These are phyloP conservation scores for Ambrosia hybrid DNA, from an alignment of 140 eudicot genomes.

Conservation along the genomic window DNA sequence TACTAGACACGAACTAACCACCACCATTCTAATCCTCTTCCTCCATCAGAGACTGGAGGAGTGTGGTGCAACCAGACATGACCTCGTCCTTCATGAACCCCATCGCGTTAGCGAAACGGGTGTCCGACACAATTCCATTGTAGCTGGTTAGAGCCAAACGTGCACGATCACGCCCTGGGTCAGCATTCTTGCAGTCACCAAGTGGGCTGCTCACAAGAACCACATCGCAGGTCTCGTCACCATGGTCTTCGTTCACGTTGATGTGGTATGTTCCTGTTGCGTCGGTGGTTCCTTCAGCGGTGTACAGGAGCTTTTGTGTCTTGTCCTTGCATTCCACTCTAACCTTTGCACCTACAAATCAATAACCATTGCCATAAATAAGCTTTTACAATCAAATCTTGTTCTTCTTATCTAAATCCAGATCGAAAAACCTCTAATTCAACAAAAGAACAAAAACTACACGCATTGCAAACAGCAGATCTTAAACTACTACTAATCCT, in stretches of 20 bases:
- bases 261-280: constrained; percentile 56
- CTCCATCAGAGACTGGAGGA: constrained; percentile 64
- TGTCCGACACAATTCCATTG: constrained; percentile 65
- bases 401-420: neutral
- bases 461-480: constrained; percentile 1
- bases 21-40: constrained; percentile 35
- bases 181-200: constrained; percentile 39
- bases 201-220: constrained; percentile 65
- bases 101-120: constrained; percentile 66
- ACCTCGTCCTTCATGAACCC: constrained; percentile 63
- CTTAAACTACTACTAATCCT: neutral
- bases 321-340: constrained; percentile 56
- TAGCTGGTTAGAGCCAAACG: constrained; percentile 70
- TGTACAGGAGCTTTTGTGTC: constrained; percentile 39
- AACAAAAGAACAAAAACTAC: neutral
- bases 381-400: neutral
- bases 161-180: constrained; percentile 73
- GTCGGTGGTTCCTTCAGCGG: constrained; percentile 44
- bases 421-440: neutral
- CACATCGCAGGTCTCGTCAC: constrained; percentile 49
- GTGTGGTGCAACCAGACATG: constrained; percentile 56
- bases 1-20: constrained; percentile 24
- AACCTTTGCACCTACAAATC: constrained; percentile 55
- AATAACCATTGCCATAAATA: neutral
- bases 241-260: constrained; percentile 55